Base-by-base conservation (phyloP, 192 early-diverging fungal genomes). In the Linnemannia hyalina region DNA sequence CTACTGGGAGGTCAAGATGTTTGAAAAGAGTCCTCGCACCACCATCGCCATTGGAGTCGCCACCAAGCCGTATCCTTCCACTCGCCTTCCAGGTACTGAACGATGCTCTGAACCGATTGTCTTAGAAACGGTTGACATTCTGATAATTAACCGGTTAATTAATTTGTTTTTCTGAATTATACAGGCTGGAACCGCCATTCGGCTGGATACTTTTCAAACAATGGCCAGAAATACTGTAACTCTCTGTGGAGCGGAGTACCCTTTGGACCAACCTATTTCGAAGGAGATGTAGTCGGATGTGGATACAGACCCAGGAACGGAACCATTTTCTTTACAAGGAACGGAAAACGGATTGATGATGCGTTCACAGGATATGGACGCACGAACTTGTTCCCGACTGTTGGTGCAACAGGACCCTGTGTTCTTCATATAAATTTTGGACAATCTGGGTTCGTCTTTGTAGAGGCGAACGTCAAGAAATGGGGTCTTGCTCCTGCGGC, bases 1-100 rank as follows among this genome's bases (percentile, higher is more conserved):
- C 88, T 96, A 96, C 87, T 95, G 95, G 92, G 95, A 96, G 82
- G 93, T 93, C 74, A 96, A 96, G 87, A 91, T 96, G 82, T 93
- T 92, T 83, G 95, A 96, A 83, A 95, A 95, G 79, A 92, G 93
- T n/a, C 74, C 82, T 1, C 91, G 91, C 55, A 94, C 94, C 46
- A 93, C 90, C 68, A 91, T 96, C 77, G 91, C 93, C 77, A 90
- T 96, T 42, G 95, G 95, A 15, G 91, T 95, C 32, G 91, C 93
- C 11, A 96, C 94, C 16, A 96, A 95, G 76, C 95, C 95, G n/a
- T 95, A 95, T 76, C 95, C 95, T 8, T 89, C 88, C 36, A 93
- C 93, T 85, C 88, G 95, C 54, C 90, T 96, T 82, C 89, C 93
- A 80, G 90, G 91, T 92, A 87, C 41, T 54, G 75, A 11, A 22